Conservation (phyloP, 768 basidiomycete genomes). For the Suillus decipiens region DNA sequence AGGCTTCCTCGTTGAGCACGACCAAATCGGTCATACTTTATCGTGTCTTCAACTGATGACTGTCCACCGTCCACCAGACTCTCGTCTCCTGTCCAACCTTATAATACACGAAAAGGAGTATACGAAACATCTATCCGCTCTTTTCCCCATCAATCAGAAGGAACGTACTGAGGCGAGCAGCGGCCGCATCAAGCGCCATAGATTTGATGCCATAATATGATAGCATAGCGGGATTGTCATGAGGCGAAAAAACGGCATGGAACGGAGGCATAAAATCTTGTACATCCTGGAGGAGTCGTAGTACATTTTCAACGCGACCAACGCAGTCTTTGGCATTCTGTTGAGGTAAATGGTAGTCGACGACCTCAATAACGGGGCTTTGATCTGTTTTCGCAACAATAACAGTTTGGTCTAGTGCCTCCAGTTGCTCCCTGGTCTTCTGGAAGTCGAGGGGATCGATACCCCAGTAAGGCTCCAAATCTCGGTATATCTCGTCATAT, state of each 20-base stretch:
- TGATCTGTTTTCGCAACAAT: conserved; percentile 27
- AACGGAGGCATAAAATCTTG: conserved; percentile 33
- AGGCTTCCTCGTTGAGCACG: background rate
- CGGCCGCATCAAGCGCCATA: conserved; percentile 29
- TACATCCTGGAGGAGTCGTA: conserved; percentile 30
- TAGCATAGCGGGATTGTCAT: conserved; percentile 32
- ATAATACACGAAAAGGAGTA: conserved; percentile 73
- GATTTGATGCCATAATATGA: conserved; percentile 25
- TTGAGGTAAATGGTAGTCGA: conserved; percentile 17
- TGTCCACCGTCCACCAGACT: conserved; percentile 76
- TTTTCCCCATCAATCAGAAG: conserved; percentile 46
- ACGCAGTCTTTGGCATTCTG: conserved; percentile 7
- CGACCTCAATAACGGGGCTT: conserved; percentile 15
- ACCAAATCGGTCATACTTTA: background rate
- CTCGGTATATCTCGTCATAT: conserved; percentile 45
- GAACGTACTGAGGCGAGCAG: conserved; percentile 28
- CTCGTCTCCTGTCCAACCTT: conserved; percentile 68
- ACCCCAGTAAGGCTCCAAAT: conserved; percentile 40
- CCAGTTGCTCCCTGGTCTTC: conserved; percentile 21
- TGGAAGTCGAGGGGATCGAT: conserved; percentile 33
- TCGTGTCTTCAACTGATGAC: conserved; percentile 33
- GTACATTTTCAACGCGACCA: conserved; percentile 11
- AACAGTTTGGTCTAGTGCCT: conserved; percentile 15
- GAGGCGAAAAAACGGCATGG: conserved; percentile 30
- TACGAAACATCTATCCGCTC: conserved; percentile 54